Base-by-base conservation (phyloP, 495 filamentous ascomycete species). In the Xylaria longipes region DNA sequence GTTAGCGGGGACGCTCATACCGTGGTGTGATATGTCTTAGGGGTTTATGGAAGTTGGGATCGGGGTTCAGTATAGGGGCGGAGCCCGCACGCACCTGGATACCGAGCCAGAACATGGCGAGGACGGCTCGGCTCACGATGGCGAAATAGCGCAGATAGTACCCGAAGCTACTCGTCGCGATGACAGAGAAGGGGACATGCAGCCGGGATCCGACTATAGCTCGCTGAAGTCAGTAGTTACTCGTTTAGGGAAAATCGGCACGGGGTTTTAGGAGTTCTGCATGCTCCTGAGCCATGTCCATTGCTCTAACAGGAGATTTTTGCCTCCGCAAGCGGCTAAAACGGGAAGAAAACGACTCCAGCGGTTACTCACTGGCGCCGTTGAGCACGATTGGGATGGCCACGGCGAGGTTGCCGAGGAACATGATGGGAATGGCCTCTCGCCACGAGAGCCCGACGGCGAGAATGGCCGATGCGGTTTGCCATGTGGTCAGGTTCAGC, bases 91-190 rank as follows among this genome's bases (percentile, higher is more conserved):
- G 71, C 68, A 78, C 76, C 76, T 78, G 77, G 63, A 93, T 91
- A 17, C 89, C 89, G 33, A 92, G 89, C 91, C 91, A 93, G 80
- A 93, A 92, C 74, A 92, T 80, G 9, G 90, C 91, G 6, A 92
- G 83, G 67, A 92, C 88, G 0, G 87, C 83, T n/a, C 91, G 86
- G 0, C 89, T 91, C 12, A 92, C 80, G 62, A 92, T 91, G 31
- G 87, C 84, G 73, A 93, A 86, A 74, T 92, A 92, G 5, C 87
- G 86, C 61, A 90, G 85, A 82, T 89, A 93, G 80, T 90, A 93
- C 1, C 91, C 91, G 81, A 90, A 93, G 70, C 84, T 84, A 12
- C 90, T 89, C 22, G 91, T 87, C 1, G 88, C 86, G 66, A 91
- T 86, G 5, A 93, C 89, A 12, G 91, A 89, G 79, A 93, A 93